Conservation (phyloP, 169 alveolate genomes). For the Cryptosporidium parvum region DNA sequence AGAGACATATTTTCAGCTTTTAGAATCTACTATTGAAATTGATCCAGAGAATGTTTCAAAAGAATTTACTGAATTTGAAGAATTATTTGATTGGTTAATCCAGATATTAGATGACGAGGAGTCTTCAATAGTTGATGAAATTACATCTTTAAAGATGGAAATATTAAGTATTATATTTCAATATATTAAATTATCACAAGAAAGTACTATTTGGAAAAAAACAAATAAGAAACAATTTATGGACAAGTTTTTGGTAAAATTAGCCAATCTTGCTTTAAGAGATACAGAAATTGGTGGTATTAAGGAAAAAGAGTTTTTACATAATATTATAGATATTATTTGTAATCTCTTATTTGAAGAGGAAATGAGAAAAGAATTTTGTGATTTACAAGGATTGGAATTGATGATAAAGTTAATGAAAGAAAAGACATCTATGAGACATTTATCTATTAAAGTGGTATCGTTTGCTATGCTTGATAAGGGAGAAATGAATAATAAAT, state of each 20-base stretch:
- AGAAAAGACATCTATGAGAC: conserved; percentile 50
- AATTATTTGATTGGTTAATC: conserved; percentile 25
- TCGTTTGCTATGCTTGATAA: conserved; percentile 41
- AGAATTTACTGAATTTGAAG: background rate
- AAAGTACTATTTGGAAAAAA: background rate
- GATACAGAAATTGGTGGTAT: conserved; percentile 3
- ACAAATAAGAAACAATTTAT: background rate
- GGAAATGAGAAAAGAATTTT: conserved; percentile 10
- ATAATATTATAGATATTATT: conserved; percentile 37
- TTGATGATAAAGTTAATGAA: conserved; percentile 47
- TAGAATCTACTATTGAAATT: conserved; percentile 39
- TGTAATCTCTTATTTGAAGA: conserved; percentile 36
- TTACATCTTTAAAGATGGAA: conserved; percentile 24
- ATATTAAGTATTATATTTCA: conserved; percentile 60
- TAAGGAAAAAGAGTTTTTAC: conserved; percentile 42
- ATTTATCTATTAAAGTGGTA: conserved; percentile 27
- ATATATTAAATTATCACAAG: background rate
- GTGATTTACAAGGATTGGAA: conserved; percentile 46
- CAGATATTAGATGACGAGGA: conserved; percentile 9
- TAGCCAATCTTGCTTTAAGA: conserved; percentile 38
- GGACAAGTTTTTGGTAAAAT: conserved; percentile 44
- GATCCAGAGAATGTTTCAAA: conserved; percentile 43
- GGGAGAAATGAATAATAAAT: conserved; percentile 25
- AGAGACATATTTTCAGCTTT: conserved; percentile 10
- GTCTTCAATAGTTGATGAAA: background rate